Conservation (phyloP, 305 asterid species). For the Fraxinus platypoda region DNA sequence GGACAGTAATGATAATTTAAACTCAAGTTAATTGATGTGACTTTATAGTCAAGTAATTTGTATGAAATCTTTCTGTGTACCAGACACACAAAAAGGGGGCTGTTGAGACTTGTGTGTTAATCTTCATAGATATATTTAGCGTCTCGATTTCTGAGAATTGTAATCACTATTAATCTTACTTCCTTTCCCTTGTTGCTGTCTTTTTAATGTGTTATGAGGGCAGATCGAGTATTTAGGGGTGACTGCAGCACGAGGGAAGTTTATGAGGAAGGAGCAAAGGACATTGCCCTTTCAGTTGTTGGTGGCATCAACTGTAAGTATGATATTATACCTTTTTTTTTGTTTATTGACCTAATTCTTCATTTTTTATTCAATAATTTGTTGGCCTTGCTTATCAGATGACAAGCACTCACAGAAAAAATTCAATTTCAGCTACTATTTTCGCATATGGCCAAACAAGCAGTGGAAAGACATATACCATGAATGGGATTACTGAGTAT, state of each 20-base stretch:
- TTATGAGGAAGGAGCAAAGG: slow-evolving; percentile 75
- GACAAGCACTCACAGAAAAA: slow-evolving; percentile 21
- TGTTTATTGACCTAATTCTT: background rate
- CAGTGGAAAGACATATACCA: slow-evolving; percentile 95
- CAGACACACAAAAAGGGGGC: background rate
- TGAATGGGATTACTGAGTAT: slow-evolving; percentile 95
- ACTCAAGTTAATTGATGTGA: background rate
- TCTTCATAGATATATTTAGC: background rate
- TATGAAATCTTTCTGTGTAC: background rate
- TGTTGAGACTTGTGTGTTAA: background rate
- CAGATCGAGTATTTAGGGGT: slow-evolving; percentile 86
- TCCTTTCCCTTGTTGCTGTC: background rate
- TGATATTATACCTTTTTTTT: slow-evolving; percentile 18
- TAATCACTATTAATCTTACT: background rate
- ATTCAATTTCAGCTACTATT: slow-evolving; percentile 66
- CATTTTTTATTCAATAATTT: slow-evolving; percentile 6
- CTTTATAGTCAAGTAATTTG: background rate
- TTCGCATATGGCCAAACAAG: slow-evolving; percentile 97
- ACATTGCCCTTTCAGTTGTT: slow-evolving; percentile 82
- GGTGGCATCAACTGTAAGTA: slow-evolving; percentile 86
- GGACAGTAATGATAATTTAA: background rate
- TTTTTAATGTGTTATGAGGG: slow-evolving; percentile 23
- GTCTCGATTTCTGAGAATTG: background rate
- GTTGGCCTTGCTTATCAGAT: slow-evolving; percentile 12
- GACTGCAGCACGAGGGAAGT: slow-evolving; percentile 78